Evolutionary conservation across 2,329 filamentous ascomycete species (phyloP).

Genomic region (Mariannaea elegans): DNA sequence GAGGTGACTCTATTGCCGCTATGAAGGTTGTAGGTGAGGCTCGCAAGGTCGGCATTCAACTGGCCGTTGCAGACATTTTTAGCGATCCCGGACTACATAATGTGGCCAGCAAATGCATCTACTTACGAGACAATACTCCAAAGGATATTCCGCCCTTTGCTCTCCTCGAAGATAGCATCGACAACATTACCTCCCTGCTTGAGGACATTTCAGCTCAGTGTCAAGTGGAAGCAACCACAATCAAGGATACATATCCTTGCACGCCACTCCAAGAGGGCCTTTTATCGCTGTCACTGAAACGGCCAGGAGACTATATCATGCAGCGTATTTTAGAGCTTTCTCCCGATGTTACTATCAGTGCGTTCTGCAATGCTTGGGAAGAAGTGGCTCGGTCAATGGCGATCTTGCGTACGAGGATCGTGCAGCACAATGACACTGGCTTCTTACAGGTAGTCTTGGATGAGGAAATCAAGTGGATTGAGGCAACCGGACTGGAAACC

Average conservation of each 20-base stretch:
- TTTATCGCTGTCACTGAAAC: constrained; percentile 46
- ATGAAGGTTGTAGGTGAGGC: constrained; percentile 52
- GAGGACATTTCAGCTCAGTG: constrained; percentile 7
- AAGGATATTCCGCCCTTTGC: constrained; percentile 1
- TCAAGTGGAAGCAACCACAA: not conserved
- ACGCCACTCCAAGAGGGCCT: constrained; percentile 53
- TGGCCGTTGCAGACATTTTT: constrained; percentile 9
- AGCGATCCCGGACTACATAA: not conserved
- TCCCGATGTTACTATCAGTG: not conserved
- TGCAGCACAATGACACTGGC: not conserved
- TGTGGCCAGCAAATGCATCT: not conserved
- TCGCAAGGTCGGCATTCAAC: constrained; percentile 8
- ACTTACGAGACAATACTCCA: not conserved
- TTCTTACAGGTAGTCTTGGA: not conserved
- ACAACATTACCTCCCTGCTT: not conserved
- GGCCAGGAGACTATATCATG: constrained; percentile 49
- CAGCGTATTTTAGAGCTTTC: constrained; percentile 38
- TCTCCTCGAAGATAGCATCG: constrained; percentile 27
- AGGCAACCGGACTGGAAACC: not conserved
- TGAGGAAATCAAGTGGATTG: not conserved
- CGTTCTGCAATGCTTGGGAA: constrained; percentile 26
- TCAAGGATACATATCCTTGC: constrained; percentile 50
- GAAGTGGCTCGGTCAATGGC: not conserved
- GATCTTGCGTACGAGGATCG: constrained; percentile 26
- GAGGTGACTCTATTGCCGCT: constrained; percentile 58